A percentile compares a stretch with the other conserved stretches of the same genome.
phyloP scores from a whole-genome alignment of 2,329 filamentous ascomycete genomes.

The Xylariaceae sp. region DNA sequence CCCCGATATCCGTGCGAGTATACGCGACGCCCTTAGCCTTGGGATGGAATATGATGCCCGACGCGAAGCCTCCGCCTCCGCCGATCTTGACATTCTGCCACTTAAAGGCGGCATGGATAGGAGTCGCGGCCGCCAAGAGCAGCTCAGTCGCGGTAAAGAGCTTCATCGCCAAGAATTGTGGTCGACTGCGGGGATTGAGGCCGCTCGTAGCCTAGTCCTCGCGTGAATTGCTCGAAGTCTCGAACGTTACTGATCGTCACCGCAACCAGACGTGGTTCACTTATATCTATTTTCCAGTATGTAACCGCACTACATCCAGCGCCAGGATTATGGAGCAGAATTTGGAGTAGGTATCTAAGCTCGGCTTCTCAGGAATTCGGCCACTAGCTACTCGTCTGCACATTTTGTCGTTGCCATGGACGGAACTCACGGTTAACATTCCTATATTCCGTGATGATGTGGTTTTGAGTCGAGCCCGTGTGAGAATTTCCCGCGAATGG shows the following conservation, averaged over 20 bases:
- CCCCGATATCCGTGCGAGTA: conserved; percentile 55
- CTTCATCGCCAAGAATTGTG: conserved; percentile 25
- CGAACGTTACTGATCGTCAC: conserved; percentile 7
- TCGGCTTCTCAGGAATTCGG: no score
- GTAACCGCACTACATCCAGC: background rate
- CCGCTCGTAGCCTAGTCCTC: background rate
- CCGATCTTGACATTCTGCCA: conserved; percentile 52
- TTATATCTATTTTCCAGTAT: conserved; percentile 12
- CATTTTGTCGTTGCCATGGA: conserved; percentile 1
- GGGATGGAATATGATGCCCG: conserved; percentile 55
- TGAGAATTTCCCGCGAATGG: conserved; percentile 24
- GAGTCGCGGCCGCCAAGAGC: conserved; percentile 18
- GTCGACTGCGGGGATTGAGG: conserved; percentile 9
- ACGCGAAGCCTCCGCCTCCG: conserved; percentile 54
- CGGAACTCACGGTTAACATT: background rate
- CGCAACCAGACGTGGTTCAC: conserved; percentile 3
- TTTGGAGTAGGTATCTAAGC: background rate
- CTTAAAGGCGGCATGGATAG: conserved; percentile 35
- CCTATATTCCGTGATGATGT: conserved; percentile 8
- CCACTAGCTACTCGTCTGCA: no score
- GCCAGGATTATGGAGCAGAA: background rate
- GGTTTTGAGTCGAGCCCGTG: conserved; percentile 6
- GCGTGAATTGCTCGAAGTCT: conserved; percentile 4
- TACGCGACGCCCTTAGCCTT: conserved; percentile 49
- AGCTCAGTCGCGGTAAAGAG: conserved; percentile 20